A percentile compares a stretch with the other conserved stretches of the same genome.
These are phyloP conservation scores for Limtongia smithiae DNA, from an alignment of 805 yeast species.

Conservation along the genomic window DNA sequence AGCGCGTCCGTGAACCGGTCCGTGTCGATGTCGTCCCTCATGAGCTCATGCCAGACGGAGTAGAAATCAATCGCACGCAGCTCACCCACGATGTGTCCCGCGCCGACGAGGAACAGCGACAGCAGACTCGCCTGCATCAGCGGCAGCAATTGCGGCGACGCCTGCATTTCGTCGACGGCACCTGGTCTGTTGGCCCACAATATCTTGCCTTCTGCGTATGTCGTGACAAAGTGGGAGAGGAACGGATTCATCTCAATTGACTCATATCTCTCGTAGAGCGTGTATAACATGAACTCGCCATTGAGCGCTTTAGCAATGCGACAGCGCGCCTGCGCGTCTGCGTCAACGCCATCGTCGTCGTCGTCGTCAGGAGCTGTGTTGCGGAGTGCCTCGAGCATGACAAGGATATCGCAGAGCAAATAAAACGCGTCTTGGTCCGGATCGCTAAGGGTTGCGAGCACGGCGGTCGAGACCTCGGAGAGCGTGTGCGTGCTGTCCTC, in stretches of 20 bases:
- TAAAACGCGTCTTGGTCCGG: constrained; percentile 20
- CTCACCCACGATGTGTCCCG: constrained; percentile 4
- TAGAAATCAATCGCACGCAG: constrained; percentile 6
- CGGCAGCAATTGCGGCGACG: background rate
- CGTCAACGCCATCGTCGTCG: background rate
- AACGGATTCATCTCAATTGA: constrained; percentile 22
- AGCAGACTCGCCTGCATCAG: constrained; percentile 14
- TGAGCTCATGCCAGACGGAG: constrained; percentile 5
- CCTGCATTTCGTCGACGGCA: background rate
- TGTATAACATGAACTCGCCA: constrained; percentile 20
- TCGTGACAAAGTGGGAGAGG: constrained; percentile 19
- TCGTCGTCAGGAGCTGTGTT: background rate
- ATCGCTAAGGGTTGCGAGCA: constrained; percentile 1
- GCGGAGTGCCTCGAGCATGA: constrained; percentile 14
- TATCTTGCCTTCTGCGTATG: constrained; percentile 6
- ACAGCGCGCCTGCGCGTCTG: background rate
- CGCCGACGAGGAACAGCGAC: constrained; percentile 14
- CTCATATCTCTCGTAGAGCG: constrained; percentile 18
- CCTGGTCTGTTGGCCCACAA: no score
- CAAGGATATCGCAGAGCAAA: constrained; percentile 17
- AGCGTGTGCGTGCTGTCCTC: constrained; percentile 7
- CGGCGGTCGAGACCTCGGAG: constrained; percentile 2
- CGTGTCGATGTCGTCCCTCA: constrained; percentile 15
- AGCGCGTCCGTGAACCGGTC: constrained; percentile 15
- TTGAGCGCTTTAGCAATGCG: constrained; percentile 11